Conservation (phyloP, 2,329 filamentous ascomycete genomes). For the Triangularia setosa region DNA sequence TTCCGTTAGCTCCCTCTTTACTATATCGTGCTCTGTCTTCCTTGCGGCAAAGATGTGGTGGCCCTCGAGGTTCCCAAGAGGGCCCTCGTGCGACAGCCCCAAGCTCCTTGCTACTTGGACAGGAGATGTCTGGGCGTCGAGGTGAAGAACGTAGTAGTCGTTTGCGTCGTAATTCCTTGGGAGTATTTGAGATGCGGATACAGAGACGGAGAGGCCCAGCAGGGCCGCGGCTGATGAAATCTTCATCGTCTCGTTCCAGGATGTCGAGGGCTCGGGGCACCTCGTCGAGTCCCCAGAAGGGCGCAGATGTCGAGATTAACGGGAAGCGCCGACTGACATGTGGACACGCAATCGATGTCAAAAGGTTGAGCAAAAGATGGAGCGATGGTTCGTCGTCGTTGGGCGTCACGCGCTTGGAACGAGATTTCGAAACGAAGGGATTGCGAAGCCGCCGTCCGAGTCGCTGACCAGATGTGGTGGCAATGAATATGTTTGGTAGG, state of each 20-base stretch:
- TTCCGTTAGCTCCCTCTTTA: conserved; percentile 50
- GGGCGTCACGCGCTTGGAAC: not conserved
- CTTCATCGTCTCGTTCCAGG: conserved; percentile 42
- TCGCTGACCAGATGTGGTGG: conserved; percentile 1
- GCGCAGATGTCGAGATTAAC: not conserved
- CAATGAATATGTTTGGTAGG: not conserved
- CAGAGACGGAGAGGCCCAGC: conserved; percentile 51
- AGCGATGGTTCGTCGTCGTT: not conserved
- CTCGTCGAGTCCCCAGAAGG: conserved; percentile 10
- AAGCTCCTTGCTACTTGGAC: conserved; percentile 66
- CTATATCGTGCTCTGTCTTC: conserved; percentile 57
- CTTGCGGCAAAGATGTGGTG: conserved; percentile 84
- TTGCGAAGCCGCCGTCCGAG: not conserved
- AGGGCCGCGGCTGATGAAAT: conserved; percentile 41
- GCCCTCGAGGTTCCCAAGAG: conserved; percentile 69
- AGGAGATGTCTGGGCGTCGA: conserved; percentile 64
- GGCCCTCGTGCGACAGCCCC: conserved; percentile 76
- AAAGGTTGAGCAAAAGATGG: not conserved
- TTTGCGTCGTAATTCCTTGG: conserved; percentile 71
- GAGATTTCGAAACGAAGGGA: conserved; percentile 7
- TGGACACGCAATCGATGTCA: not conserved
- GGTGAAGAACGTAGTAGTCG: conserved; percentile 91
- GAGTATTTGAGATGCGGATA: conserved; percentile 45
- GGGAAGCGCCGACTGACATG: not conserved
- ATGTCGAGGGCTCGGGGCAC: conserved; percentile 12